phyloP scores from a whole-genome alignment of 225 moss, liverwort and hornwort genomes.

The Pseudoscleropodium purum region DNA sequence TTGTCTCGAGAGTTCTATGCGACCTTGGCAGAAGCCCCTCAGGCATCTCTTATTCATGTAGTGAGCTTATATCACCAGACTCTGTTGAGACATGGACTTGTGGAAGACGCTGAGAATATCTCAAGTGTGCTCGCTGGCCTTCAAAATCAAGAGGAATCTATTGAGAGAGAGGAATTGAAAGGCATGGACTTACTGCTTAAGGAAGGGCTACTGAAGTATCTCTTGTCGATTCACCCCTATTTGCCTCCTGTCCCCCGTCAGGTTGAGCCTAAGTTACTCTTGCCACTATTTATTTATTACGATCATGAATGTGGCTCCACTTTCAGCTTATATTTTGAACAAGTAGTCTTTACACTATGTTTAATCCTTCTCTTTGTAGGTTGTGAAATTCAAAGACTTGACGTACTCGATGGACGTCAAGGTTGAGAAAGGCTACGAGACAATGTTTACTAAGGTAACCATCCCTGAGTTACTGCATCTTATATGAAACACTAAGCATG shows the following conservation, averaged over 20 bases:
- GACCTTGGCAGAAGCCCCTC: slow-evolving; percentile 59
- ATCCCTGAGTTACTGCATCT: neutral
- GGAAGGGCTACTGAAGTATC: slow-evolving; percentile 81
- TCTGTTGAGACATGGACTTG: slow-evolving; percentile 57
- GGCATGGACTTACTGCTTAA: slow-evolving; percentile 82
- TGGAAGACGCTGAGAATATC: slow-evolving; percentile 73
- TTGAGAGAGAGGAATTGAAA: slow-evolving; percentile 48
- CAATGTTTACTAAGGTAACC: slow-evolving; percentile 85
- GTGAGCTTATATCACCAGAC: slow-evolving; percentile 83
- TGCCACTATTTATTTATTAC: neutral
- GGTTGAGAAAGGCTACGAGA: slow-evolving; percentile 71
- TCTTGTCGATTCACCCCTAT: slow-evolving; percentile 58
- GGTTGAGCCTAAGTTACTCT: slow-evolving; percentile 28
- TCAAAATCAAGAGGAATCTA: slow-evolving; percentile 25
- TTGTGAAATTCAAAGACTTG: slow-evolving; percentile 83
- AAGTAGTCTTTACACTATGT: neutral
- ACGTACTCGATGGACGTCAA: slow-evolving; percentile 43
- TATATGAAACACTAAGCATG: neutral
- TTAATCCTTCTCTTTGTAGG: slow-evolving; percentile 30
- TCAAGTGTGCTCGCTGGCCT: slow-evolving; percentile 41
- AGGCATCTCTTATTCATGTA: slow-evolving; percentile 69
- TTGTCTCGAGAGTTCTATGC: slow-evolving; percentile 43
- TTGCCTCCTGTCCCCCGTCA: slow-evolving; percentile 70
- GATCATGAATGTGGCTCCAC: neutral
- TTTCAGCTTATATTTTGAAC: neutral